Evolutionary conservation across 1,284 basidiomycete genomes (phyloP).

Genomic region (Heterobasidion irregulare): DNA sequence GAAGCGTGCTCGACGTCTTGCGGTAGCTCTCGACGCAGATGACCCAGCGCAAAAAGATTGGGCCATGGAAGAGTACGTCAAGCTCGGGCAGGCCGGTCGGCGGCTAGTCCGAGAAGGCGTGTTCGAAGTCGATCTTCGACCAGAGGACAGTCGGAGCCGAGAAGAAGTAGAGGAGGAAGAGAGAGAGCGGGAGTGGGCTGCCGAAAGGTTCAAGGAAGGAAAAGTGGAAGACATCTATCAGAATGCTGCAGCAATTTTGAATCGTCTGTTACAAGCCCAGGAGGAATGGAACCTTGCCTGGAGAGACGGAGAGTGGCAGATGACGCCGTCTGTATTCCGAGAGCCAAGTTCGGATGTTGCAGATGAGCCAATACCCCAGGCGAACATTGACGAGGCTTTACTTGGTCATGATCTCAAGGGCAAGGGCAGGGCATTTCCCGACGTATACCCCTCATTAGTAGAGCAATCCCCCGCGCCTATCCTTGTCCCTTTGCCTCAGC

Average conservation of each 20-base stretch:
- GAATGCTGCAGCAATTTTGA: constrained; percentile 9
- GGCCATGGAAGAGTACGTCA: constrained; percentile 13
- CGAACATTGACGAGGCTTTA: not conserved
- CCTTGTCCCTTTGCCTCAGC: not conserved
- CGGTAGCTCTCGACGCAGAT: constrained; percentile 12
- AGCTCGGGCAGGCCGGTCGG: constrained; percentile 8
- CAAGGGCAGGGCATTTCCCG: not conserved
- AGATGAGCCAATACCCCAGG: not conserved
- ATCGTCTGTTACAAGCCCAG: constrained; percentile 10
- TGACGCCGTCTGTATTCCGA: not conserved
- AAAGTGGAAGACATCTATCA: constrained; percentile 11
- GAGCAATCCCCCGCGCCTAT: constrained; percentile 1
- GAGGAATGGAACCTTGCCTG: constrained; percentile 12
- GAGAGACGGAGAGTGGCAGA: constrained; percentile 1
- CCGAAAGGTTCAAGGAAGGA: constrained; percentile 8
- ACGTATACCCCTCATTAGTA: not conserved
- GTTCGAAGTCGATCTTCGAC: constrained; percentile 8
- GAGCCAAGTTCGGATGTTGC: not conserved
- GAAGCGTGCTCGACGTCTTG: constrained; percentile 11
- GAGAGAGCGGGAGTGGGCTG: constrained; percentile 12
- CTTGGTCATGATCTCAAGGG: not conserved
- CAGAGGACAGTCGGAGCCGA: constrained; percentile 2
- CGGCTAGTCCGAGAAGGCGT: constrained; percentile 13
- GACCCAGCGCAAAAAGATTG: constrained; percentile 11
- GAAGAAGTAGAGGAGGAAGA: constrained; percentile 12